phyloP scores from a whole-genome alignment of 2,329 filamentous ascomycete genomes.

The Iodosphaeria phyllophila region DNA sequence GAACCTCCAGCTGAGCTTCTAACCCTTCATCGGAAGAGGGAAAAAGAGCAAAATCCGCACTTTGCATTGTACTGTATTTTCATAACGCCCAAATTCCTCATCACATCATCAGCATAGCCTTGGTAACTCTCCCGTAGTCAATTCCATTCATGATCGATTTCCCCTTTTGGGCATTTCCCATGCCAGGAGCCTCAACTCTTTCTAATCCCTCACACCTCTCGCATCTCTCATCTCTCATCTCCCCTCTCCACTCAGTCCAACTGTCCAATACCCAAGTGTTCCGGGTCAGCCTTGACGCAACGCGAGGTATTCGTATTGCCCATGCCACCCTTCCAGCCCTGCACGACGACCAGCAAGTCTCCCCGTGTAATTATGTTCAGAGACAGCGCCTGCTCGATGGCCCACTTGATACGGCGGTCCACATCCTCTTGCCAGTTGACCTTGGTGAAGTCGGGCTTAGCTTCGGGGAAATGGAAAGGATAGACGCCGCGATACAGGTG shows the following conservation, averaged over 20 bases:
- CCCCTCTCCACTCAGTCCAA: slow-evolving; percentile 11
- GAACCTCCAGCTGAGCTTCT: too few species aligned
- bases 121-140: too few species aligned
- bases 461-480: slow-evolving; percentile 84
- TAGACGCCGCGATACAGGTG: slow-evolving; percentile 97
- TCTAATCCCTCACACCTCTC: too few species aligned
- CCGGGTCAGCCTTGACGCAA: slow-evolving; percentile 40
- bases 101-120: too few species aligned
- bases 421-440: slow-evolving; percentile 98
- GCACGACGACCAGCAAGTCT: slow-evolving; percentile 65
- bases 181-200: too few species aligned
- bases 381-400: slow-evolving; percentile 69
- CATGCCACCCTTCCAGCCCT: slow-evolving; percentile 84
- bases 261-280: slow-evolving; percentile 37
- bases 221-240: too few species aligned
- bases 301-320: slow-evolving; percentile 74
- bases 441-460: slow-evolving; percentile 84
- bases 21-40: too few species aligned
- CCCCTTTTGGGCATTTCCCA: too few species aligned
- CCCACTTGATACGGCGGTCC: slow-evolving; percentile 94
- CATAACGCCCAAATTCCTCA: too few species aligned
- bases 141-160: too few species aligned
- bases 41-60: too few species aligned
- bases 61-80: too few species aligned
- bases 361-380: slow-evolving; percentile 57